Evolutionary conservation across 345 rosid genomes (phyloP).

Genomic region (Brassica nigra): DNA sequence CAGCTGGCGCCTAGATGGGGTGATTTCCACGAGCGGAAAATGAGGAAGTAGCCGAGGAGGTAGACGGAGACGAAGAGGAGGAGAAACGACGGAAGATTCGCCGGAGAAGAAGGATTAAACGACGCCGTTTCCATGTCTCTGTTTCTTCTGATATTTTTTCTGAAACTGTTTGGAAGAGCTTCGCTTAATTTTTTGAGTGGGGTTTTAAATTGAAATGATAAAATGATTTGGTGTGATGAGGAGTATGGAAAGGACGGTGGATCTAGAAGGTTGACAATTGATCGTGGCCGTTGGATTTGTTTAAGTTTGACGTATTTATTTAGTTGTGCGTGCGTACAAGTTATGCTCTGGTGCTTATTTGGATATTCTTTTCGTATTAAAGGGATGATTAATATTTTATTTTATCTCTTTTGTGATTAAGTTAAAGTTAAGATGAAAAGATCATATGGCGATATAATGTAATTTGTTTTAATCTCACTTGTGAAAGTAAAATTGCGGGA

Average conservation of each 20-base stretch:
- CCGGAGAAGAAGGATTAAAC: slow-evolving; percentile 24
- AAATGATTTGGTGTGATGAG: not conserved
- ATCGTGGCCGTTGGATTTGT: slow-evolving; percentile 29
- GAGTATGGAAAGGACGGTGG: slow-evolving; percentile 10
- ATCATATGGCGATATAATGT: not conserved
- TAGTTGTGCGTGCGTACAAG: slow-evolving; percentile 23
- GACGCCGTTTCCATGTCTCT: slow-evolving; percentile 42
- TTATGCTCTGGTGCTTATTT: slow-evolving; percentile 24
- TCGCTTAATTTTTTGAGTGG: not conserved
- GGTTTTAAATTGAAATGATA: not conserved
- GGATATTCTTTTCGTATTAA: slow-evolving; percentile 32
- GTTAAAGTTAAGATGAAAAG: not conserved
- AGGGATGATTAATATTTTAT: not conserved
- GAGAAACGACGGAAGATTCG: slow-evolving; percentile 44
- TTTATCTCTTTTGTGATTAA: not conserved
- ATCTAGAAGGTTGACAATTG: not conserved
- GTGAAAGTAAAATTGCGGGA: not conserved
- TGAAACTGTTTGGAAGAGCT: slow-evolving; percentile 7
- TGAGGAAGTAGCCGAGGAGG: slow-evolving; percentile 48
- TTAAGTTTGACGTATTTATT: not conserved
- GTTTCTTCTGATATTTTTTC: not conserved
- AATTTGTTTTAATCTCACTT: not conserved
- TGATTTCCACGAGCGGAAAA: slow-evolving; percentile 68
- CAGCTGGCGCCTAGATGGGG: slow-evolving; percentile 69
- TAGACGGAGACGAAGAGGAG: slow-evolving; percentile 50